A percentile compares a stretch with the other conserved stretches of the same genome.
Conservation (phyloP, 192 early-diverging fungal species). For the Cladochytrium replicatum region DNA sequence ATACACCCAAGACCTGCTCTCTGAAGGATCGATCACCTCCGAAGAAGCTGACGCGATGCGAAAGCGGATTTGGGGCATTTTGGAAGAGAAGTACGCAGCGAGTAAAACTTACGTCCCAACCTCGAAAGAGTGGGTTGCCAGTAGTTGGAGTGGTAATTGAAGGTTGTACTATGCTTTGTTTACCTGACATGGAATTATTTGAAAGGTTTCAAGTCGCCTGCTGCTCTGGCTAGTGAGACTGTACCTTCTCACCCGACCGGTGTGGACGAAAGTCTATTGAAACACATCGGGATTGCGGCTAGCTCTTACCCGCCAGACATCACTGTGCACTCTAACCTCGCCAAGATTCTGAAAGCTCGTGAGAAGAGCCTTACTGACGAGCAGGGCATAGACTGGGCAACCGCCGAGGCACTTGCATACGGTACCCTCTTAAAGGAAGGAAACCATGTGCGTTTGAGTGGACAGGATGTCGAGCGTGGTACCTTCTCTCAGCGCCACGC, state of each 20-base stretch:
- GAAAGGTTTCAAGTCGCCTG: slow-evolving; percentile 69
- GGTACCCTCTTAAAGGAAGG: slow-evolving; percentile 84
- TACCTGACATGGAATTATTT: slow-evolving; percentile 4
- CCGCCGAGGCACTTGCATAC: slow-evolving; percentile 89
- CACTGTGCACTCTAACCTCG: slow-evolving; percentile 76
- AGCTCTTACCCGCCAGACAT: slow-evolving; percentile 75
- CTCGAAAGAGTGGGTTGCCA: slow-evolving; percentile 89
- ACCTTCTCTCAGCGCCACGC: slow-evolving; percentile 99
- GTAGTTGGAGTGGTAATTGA: slow-evolving; percentile 69
- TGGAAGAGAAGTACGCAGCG: slow-evolving; percentile 85
- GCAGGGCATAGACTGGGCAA: slow-evolving; percentile 87
- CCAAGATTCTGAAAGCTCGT: slow-evolving; percentile 72
- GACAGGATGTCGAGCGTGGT: slow-evolving; percentile 98
- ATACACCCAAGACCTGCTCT: slow-evolving; percentile 74
- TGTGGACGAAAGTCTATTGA: slow-evolving; percentile 60
- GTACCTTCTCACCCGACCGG: slow-evolving; percentile 61
- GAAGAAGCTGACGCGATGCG: slow-evolving; percentile 81
- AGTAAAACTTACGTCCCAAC: slow-evolving; percentile 84
- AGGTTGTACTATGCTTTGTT: slow-evolving; percentile 2
- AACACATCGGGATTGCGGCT: slow-evolving; percentile 74
- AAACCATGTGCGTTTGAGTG: slow-evolving; percentile 82
- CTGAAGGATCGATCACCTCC: slow-evolving; percentile 72
- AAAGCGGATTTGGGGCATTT: slow-evolving; percentile 80
- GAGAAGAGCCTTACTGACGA: slow-evolving; percentile 71
- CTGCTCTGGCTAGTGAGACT: slow-evolving; percentile 58